phyloP scores from a whole-genome alignment of 2,329 filamentous ascomycete species.

The Pseudogymnoascus sp. region DNA sequence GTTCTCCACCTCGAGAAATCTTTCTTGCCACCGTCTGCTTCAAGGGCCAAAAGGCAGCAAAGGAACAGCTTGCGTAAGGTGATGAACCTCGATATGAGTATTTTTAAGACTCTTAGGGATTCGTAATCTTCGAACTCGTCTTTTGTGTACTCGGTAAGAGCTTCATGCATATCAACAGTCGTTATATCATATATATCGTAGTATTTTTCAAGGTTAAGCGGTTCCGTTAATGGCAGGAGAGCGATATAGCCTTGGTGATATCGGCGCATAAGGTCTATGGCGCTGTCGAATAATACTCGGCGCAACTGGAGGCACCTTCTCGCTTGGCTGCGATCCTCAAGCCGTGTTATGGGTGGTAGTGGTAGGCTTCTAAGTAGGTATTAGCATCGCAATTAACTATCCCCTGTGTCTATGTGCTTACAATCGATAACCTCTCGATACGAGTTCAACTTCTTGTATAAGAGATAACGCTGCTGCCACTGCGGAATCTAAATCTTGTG shows the following conservation, averaged over 20 bases:
- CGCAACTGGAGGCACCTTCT: slow-evolving; percentile 75
- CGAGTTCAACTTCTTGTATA: slow-evolving; percentile 90
- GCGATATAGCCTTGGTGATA: slow-evolving; percentile 62
- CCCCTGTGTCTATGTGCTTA: slow-evolving; percentile 36
- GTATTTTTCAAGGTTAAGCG: slow-evolving; percentile 80
- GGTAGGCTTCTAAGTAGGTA: slow-evolving; percentile 60
- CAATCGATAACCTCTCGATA: slow-evolving; percentile 83
- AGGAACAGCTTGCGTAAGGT: slow-evolving; percentile 76
- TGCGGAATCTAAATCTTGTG: slow-evolving; percentile 73
- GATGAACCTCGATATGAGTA: slow-evolving; percentile 70
- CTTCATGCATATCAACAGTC: slow-evolving; percentile 61
- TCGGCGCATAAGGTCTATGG: slow-evolving; percentile 60
- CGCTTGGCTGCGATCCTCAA: slow-evolving; percentile 74
- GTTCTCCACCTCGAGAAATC: slow-evolving; percentile 73
- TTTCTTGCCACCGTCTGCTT: slow-evolving; percentile 66
- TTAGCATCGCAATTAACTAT: slow-evolving; percentile 17
- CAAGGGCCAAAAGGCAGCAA: slow-evolving; percentile 79
- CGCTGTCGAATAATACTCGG: slow-evolving; percentile 60
- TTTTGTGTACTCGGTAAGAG: slow-evolving; percentile 54
- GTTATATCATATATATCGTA: slow-evolving; percentile 82
- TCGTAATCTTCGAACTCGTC: slow-evolving; percentile 66
- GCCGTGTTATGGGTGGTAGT: slow-evolving; percentile 79
- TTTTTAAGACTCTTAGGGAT: slow-evolving; percentile 71
- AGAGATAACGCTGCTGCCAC: slow-evolving; percentile 68
- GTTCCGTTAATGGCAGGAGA: slow-evolving; percentile 65